Conservation (phyloP, 148 eudicot genomes). For the Cornus florida region DNA sequence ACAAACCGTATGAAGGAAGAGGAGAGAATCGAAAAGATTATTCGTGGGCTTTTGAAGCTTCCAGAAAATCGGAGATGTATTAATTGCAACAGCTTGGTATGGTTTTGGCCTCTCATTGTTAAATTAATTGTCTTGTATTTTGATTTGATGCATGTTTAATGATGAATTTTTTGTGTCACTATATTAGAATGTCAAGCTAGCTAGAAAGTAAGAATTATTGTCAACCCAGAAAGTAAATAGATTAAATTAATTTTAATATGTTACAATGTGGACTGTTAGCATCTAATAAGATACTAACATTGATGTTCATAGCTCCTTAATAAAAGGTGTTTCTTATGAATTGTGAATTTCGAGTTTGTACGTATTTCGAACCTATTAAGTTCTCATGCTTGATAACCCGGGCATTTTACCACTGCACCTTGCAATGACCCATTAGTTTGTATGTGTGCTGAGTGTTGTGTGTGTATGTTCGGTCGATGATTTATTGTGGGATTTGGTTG, state of each 20-base stretch:
- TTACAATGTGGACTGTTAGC: background rate
- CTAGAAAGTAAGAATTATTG: background rate
- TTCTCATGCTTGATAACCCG: background rate
- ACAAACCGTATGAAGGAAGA: slow-evolving; percentile 36
- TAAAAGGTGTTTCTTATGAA: background rate
- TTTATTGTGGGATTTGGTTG: too few species aligned
- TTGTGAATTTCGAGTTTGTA: background rate
- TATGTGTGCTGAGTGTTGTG: too few species aligned
- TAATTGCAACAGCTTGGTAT: slow-evolving; percentile 22
- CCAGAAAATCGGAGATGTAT: slow-evolving; percentile 16
- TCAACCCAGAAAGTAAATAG: background rate
- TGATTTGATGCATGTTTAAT: background rate
- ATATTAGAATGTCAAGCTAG: background rate
- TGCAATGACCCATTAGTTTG: too few species aligned
- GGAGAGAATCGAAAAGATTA: slow-evolving; percentile 16
- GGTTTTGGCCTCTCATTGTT: background rate
- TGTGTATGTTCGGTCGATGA: too few species aligned
- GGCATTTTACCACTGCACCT: background rate
- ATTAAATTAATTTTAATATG: background rate
- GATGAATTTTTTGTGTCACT: background rate
- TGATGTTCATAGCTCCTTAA: background rate
- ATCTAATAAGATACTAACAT: background rate
- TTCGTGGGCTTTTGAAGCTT: slow-evolving; percentile 9
- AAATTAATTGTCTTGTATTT: background rate
- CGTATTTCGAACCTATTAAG: background rate